A percentile compares a stretch with the other conserved stretches of the same genome.
These are phyloP conservation scores for Xylaria sp. DNA, from an alignment of 2,329 filamentous ascomycete genomes.

Conservation along the genomic window DNA sequence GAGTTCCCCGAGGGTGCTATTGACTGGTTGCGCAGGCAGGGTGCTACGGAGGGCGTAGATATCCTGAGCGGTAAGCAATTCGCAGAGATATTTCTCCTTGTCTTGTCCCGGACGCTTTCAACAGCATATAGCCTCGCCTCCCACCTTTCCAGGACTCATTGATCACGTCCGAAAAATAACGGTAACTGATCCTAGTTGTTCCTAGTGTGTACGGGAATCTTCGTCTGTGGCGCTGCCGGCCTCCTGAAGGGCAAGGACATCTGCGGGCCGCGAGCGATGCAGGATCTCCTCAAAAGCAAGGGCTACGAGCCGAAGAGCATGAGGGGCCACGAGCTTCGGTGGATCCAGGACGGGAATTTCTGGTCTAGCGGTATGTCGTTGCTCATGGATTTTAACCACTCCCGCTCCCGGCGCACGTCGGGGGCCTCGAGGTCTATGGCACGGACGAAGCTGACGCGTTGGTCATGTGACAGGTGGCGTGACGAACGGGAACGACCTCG, in stretches of 20 bases:
- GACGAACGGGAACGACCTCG: conserved; percentile 62
- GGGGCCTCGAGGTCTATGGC: not conserved
- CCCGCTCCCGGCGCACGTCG: not conserved
- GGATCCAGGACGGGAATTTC: conserved; percentile 58
- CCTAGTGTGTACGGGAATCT: conserved; percentile 57
- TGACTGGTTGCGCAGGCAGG: conserved; percentile 53
- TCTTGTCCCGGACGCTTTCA: not conserved
- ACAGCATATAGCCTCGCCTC: not conserved
- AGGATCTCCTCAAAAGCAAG: conserved; percentile 46
- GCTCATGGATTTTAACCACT: not conserved
- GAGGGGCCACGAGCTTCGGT: conserved; percentile 54
- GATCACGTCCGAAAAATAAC: not conserved
- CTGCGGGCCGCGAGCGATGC: conserved; percentile 54
- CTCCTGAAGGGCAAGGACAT: conserved; percentile 52
- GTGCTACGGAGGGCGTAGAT: conserved; percentile 47
- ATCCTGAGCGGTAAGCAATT: conserved; percentile 46
- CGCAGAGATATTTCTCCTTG: too few relatives aligned
- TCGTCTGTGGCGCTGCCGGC: conserved; percentile 55
- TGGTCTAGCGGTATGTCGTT: conserved; percentile 57
- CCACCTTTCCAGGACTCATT: not conserved
- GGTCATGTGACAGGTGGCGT: conserved; percentile 50
- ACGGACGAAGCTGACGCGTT: not conserved
- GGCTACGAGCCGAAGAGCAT: conserved; percentile 48
- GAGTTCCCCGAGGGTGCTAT: conserved; percentile 38
- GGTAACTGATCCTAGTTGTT: not conserved